Evolutionary conservation across 768 basidiomycete genomes (phyloP).

Genomic region (Pisolithus microcarpus): DNA sequence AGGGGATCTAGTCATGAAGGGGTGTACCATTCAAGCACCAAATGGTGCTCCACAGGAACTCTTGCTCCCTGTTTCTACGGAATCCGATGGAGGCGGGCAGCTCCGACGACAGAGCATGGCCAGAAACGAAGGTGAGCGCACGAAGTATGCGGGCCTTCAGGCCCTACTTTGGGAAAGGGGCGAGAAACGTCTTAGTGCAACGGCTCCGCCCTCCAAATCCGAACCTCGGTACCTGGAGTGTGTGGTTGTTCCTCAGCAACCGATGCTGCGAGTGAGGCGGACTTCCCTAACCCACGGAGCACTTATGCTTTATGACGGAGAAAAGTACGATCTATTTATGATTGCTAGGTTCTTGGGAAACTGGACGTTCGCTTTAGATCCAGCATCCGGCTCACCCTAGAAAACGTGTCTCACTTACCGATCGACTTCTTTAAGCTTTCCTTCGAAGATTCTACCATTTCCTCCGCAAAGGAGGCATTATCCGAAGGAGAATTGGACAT

Average conservation of each 20-base stretch:
- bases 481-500: conserved; percentile 75
- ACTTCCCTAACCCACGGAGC: conserved; percentile 91
- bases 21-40: conserved; percentile 70
- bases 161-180: conserved; percentile 55
- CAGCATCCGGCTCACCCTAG: conserved; percentile 75
- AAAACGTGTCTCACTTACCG: conserved; percentile 78
- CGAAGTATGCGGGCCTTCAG: conserved; percentile 70
- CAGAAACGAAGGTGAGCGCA: conserved; percentile 59
- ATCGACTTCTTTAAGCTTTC: conserved; percentile 81
- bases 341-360: not conserved
- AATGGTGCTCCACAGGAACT: conserved; percentile 69
- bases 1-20: conserved; percentile 67
- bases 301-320: conserved; percentile 92
- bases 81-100: conserved; percentile 60
- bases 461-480: conserved; percentile 66
- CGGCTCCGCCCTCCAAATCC: conserved; percentile 19
- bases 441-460: conserved; percentile 87
- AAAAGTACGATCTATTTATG: conserved; percentile 50
- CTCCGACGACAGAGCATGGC: conserved; percentile 51
- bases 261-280: conserved; percentile 76
- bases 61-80: conserved; percentile 63
- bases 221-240: conserved; percentile 63
- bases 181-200: conserved; percentile 33
- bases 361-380: conserved; percentile 45
- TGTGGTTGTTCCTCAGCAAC: conserved; percentile 80